Base-by-base conservation (phyloP, 1,284 basidiomycete species). In the Phellopilus nigrolimitatus region DNA sequence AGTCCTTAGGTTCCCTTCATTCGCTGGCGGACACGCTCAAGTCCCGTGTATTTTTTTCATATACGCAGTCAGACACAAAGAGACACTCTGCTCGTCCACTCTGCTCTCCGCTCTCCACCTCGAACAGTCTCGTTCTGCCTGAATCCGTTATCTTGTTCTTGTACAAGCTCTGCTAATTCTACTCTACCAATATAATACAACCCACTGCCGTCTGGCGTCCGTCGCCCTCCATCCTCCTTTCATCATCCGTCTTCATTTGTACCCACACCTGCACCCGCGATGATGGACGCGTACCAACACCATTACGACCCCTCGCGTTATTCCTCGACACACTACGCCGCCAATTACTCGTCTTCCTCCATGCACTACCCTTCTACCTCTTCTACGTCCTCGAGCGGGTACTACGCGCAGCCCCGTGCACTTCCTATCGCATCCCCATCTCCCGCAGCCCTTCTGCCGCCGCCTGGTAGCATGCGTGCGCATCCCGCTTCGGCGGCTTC, bases 281-380 rank as follows among this genome's bases (percentile, higher is more conserved):
- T 54, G 52, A 54, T 54, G 52, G 52, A 54, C 52, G 52, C 52
- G 33, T 54, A 54, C 22, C 39, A 49, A 25, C 46, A 38, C 21
- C 52, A 47, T 24, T 51, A 51, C 49, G 42, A 38, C 9, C 49
- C 38, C 6, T 42, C 38, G 10, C 37, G 21, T 15, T 50, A 42
- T 30, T 24, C 39, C 4, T n/a, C 47, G 3, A 38, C 47, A 5
- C 36, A 36, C 43, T 45, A 28, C 43, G 24, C 49, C 24, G 24
- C 49, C 17, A 28, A 21, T 21, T 24, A 27, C 15, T 34, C 39
- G 24, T 45, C 31, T 17, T 27, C 41, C 7, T 8, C 42, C 12
- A 37, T 36, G 10, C 38, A 10, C 22, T 10, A 10, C 38, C 38
- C 38, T 17, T 13, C 10, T 17, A 19, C 15, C 12, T 39, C 15